phyloP scores from a whole-genome alignment of 139 green algal genomes.

The Astrephomene gubernaculifera region DNA sequence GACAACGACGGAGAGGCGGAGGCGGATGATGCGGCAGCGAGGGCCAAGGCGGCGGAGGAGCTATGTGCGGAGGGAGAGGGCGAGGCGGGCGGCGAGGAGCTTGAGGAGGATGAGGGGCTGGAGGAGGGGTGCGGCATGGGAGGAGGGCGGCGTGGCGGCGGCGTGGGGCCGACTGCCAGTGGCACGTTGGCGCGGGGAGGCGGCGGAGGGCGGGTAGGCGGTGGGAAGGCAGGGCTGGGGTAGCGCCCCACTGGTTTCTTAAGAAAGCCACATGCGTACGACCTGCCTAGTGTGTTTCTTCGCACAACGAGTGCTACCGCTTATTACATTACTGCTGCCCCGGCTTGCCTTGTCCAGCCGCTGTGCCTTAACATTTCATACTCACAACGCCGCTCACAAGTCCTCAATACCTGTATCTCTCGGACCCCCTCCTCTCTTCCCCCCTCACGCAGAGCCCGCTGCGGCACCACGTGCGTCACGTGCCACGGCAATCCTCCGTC shows the following conservation, averaged over 20 bases:
- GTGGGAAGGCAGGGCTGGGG: too few relatives aligned
- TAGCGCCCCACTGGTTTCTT: too few relatives aligned
- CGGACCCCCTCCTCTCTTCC: not conserved
- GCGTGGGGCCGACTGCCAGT: slow-evolving; percentile 7
- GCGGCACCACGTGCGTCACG: slow-evolving; percentile 52
- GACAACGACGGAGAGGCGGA: slow-evolving; percentile 36
- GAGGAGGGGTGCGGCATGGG: not conserved
- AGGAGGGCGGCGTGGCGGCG: not conserved
- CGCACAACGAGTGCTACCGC: too few relatives aligned
- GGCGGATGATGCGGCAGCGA: slow-evolving; percentile 3
- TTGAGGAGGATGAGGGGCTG: not conserved
- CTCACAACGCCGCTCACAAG: too few relatives aligned
- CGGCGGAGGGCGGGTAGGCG: not conserved
- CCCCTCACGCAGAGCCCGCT: not conserved
- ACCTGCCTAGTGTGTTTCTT: too few relatives aligned
- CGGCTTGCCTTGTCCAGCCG: too few relatives aligned
- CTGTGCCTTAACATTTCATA: too few relatives aligned
- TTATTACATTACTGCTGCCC: too few relatives aligned
- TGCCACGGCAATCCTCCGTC: slow-evolving; percentile 56
- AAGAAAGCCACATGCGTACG: too few relatives aligned
- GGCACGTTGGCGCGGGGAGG: not conserved
- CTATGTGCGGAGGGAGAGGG: slow-evolving; percentile 25
- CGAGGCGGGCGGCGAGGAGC: slow-evolving; percentile 28
- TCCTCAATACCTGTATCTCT: too few relatives aligned
- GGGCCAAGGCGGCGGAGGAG: slow-evolving; percentile 35